These are phyloP conservation scores for Pythium monospermum DNA, from an alignment of 352 stramenopile species.

Conservation along the genomic window DNA sequence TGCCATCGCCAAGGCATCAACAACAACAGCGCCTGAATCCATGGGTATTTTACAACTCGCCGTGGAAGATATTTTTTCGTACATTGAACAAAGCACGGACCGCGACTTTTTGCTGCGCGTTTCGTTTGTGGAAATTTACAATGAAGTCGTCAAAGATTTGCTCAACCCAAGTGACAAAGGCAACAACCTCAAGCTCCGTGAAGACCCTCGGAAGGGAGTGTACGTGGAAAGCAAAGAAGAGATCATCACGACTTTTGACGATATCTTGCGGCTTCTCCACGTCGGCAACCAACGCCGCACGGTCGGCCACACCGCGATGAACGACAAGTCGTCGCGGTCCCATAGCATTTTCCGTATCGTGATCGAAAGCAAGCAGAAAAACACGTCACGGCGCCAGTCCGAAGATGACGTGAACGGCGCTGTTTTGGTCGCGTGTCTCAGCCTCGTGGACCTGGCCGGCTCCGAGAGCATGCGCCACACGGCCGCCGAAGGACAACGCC, in stretches of 20 bases:
- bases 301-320: conserved; percentile 74
- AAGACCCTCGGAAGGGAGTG: conserved; percentile 94
- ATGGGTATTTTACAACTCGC: conserved; percentile 89
- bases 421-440: conserved; percentile 93
- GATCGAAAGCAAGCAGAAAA: conserved; percentile 77
- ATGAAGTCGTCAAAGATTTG: conserved; percentile 97
- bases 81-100: conserved; percentile 72
- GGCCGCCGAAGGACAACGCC: conserved; percentile 89
- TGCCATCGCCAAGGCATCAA: background rate
- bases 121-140: conserved; percentile 99
- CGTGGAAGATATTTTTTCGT: conserved; percentile 92
- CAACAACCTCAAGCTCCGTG: conserved; percentile 79
- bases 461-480: conserved; percentile 96
- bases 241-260: conserved; percentile 83
- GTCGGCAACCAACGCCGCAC: conserved; percentile 65
- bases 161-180: conserved; percentile 58
- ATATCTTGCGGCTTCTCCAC: conserved; percentile 53
- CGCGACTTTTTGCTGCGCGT: conserved; percentile 94
- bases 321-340: conserved; percentile 72
- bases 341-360: conserved; percentile 83
- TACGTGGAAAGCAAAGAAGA: conserved; percentile 96
- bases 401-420: conserved; percentile 73
- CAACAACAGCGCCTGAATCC: conserved; percentile 16
- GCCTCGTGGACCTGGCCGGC: conserved; percentile 97
- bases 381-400: conserved; percentile 32